Base-by-base conservation (phyloP, 2,329 filamentous ascomycete genomes). In the Colletotrichum cuscutae region DNA sequence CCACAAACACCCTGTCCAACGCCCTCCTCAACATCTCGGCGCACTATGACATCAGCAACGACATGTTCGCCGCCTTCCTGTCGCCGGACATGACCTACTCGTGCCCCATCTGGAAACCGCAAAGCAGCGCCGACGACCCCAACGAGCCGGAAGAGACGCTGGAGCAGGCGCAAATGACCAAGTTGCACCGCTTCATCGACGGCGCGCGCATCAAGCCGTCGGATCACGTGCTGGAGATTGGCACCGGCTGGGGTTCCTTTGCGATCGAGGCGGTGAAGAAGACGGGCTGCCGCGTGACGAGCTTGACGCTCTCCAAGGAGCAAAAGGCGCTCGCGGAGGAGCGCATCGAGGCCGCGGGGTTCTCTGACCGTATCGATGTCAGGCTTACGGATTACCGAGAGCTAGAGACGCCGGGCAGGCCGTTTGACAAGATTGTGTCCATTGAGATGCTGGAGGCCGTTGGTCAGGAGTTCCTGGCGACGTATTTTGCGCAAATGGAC, bases 361-460 rank as follows among this genome's bases (percentile, higher is more conserved):
- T 92, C 66, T 81, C 85, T 4, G 85, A 90, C 73, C 85, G 85
- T 13, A 92, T 94, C 75, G 85, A 89, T n/a, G 90, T 95, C 1
- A 80, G 89, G 60, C 84, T 94, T 0, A 89, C 88, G 82, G 93
- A 95, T 78, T 95, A 95, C 78, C 88, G 93, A 62, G 87, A 86
- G 30, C 81, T 94, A 4, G 86, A 89, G 1, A 79, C 86, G 0
- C 88, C 90, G 0, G 83, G 84, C 57, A 83, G 81, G 1, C 83
- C 84, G 0, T 95, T 90, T 76, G 93, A 95, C 81, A 94, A 94
- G 79, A 85, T 94, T 7, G 86, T 94, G 8, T 93, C 91, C 4
- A 93, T 94, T 71, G 93, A 95, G 79, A 95, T 95, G 93, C 84
- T 94, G 26, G 93, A 95, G 82, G 91, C 91, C 1, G 93, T 94